phyloP scores from a whole-genome alignment of 768 basidiomycete species.

The Pisolithus orientalis region DNA sequence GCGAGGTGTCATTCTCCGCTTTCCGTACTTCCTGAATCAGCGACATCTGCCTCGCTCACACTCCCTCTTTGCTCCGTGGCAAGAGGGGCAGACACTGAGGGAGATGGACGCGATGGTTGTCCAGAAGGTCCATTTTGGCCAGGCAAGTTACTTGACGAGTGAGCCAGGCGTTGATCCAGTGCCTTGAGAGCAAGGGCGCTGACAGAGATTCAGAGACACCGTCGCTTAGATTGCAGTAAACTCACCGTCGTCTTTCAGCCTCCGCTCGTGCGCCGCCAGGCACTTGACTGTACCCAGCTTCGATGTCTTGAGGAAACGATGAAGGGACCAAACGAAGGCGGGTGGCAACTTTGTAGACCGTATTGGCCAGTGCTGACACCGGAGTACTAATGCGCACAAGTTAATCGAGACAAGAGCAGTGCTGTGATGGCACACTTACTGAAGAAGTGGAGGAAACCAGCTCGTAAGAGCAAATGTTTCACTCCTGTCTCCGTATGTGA shows the following conservation, averaged over 20 bases:
- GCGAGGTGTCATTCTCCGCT: slow-evolving; percentile 15
- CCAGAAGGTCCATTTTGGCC: slow-evolving; percentile 25
- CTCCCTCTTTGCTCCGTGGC: slow-evolving; percentile 25
- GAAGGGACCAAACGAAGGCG: slow-evolving; percentile 73
- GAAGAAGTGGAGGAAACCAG: slow-evolving; percentile 95
- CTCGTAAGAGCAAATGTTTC: slow-evolving; percentile 93
- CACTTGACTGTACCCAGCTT: slow-evolving; percentile 68
- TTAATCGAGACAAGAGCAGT: background rate
- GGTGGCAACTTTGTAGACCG: slow-evolving; percentile 59
- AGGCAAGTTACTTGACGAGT: slow-evolving; percentile 32
- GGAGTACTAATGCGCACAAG: slow-evolving; percentile 47
- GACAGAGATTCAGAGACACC: slow-evolving; percentile 9
- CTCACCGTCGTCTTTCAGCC: slow-evolving; percentile 89
- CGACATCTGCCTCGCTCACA: slow-evolving; percentile 14
- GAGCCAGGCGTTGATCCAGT: slow-evolving; percentile 87
- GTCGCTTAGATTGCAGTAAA: background rate
- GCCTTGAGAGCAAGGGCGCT: slow-evolving; percentile 97
- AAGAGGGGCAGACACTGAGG: slow-evolving; percentile 25
- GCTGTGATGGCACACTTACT: slow-evolving; percentile 50
- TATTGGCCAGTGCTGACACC: slow-evolving; percentile 59
- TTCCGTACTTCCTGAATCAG: slow-evolving; percentile 14
- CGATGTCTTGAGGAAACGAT: slow-evolving; percentile 51
- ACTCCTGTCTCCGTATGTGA: slow-evolving; percentile 87
- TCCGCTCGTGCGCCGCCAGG: slow-evolving; percentile 92
- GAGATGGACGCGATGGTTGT: slow-evolving; percentile 22